These are phyloP conservation scores for Mrakia gelida DNA, from an alignment of 768 basidiomycete species.

Conservation along the genomic window DNA sequence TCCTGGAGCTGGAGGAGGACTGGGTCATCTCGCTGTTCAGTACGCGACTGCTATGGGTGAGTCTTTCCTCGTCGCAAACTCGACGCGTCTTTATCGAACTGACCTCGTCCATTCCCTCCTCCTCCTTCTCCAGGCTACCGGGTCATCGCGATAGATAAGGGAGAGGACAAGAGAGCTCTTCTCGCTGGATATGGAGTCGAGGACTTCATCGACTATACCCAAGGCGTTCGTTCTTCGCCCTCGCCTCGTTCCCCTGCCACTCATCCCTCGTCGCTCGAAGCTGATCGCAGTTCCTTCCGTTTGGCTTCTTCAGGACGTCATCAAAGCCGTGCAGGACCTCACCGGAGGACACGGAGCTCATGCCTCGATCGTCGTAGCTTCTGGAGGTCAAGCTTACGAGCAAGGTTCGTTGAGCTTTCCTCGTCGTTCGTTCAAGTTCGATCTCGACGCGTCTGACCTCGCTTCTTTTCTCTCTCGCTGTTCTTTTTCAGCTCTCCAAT, in stretches of 20 bases:
- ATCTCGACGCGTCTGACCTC: neutral
- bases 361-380: constrained; percentile 48
- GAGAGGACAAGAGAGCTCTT: constrained; percentile 64
- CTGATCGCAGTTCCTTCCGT: neutral
- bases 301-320: constrained; percentile 54
- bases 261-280: neutral
- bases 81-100: neutral
- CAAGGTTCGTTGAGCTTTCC: constrained; percentile 38
- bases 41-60: constrained; percentile 69
- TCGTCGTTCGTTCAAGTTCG: too few relatives aligned
- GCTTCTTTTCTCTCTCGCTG: too few relatives aligned
- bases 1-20: constrained; percentile 51
- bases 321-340: constrained; percentile 59
- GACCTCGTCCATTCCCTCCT: too few relatives aligned
- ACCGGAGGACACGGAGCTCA: constrained; percentile 70
- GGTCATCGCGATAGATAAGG: constrained; percentile 76
- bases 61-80: too few relatives aligned
- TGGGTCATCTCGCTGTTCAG: constrained; percentile 79
- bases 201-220: constrained; percentile 65
- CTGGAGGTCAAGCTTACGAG: constrained; percentile 46
- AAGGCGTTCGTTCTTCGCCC: constrained; percentile 35
- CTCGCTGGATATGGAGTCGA: constrained; percentile 64
- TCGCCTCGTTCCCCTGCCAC: too few relatives aligned
- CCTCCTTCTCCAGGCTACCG: constrained; percentile 47
- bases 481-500: constrained; percentile 50